Evolutionary conservation across 2,329 filamentous ascomycete genomes (phyloP).

Genomic region (Epichloe uncinata): DNA sequence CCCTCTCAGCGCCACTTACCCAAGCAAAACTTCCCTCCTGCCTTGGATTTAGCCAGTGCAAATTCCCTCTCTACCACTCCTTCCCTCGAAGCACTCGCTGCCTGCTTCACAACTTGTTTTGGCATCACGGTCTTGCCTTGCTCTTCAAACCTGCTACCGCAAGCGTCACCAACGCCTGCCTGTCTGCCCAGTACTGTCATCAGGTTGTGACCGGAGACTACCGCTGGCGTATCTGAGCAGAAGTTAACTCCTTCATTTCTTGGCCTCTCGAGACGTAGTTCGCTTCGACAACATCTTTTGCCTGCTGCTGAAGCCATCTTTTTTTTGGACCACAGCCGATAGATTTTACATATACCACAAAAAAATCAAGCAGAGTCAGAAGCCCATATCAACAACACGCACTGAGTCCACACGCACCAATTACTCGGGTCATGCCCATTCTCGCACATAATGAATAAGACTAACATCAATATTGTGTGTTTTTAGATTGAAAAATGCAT

Average conservation of each 20-base stretch:
- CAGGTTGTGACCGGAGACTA: constrained; percentile 4
- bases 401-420: neutral
- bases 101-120: neutral
- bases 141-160: neutral
- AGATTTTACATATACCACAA: constrained; percentile 7
- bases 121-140: neutral
- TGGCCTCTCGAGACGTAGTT: constrained; percentile 1
- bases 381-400: neutral
- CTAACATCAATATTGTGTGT: neutral
- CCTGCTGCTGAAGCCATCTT: constrained; percentile 4
- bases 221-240: neutral
- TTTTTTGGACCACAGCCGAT: constrained; percentile 14
- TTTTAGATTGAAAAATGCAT: constrained; percentile 30
- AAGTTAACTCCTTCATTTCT: neutral
- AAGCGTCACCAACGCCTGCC: neutral
- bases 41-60: neutral
- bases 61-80: neutral
- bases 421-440: neutral
- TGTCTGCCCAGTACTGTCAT: neutral
- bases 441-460: neutral
- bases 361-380: constrained; percentile 9
- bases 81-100: neutral
- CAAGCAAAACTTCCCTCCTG: neutral
- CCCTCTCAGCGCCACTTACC: neutral
- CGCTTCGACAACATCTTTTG: constrained; percentile 12